Evolutionary conservation across 2,329 filamentous ascomycete genomes (phyloP).

Genomic region (Sarocladium brachiariae): DNA sequence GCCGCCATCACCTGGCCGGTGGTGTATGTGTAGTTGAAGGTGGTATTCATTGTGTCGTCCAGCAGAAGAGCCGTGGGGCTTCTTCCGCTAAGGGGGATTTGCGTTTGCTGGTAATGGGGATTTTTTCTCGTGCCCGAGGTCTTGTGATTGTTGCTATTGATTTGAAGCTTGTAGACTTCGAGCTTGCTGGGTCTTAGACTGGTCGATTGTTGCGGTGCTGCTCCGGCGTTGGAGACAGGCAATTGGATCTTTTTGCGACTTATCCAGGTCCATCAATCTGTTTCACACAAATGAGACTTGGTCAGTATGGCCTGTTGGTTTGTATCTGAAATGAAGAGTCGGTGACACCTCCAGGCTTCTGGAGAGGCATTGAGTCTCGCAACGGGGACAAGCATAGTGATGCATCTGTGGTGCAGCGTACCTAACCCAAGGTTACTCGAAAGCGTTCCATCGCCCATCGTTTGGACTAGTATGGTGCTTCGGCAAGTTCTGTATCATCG

Average conservation of each 20-base stretch:
- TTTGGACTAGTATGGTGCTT: background rate
- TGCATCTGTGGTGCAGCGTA: background rate
- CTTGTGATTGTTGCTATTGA: background rate
- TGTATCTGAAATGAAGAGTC: background rate
- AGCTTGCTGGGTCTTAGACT: background rate
- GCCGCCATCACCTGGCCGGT: background rate
- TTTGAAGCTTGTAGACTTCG: background rate
- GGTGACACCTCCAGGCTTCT: background rate
- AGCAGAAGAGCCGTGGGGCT: background rate
- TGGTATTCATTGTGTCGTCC: background rate
- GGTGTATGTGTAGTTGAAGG: background rate
- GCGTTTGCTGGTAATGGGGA: background rate
- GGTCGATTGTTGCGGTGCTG: conserved; percentile 3
- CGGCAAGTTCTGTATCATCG: background rate
- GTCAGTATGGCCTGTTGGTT: background rate
- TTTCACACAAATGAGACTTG: background rate
- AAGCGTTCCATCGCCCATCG: background rate
- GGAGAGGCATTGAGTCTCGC: background rate
- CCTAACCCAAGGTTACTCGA: conserved; percentile 1
- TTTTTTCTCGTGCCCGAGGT: background rate
- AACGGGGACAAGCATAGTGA: background rate
- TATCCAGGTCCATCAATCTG: conserved; percentile 9
- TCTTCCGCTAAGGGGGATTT: background rate
- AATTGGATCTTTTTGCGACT: conserved; percentile 10
- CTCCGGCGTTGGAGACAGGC: conserved; percentile 7